These are phyloP conservation scores for Picochlorum sp. DNA, from an alignment of 139 green algal species.

Conservation along the genomic window DNA sequence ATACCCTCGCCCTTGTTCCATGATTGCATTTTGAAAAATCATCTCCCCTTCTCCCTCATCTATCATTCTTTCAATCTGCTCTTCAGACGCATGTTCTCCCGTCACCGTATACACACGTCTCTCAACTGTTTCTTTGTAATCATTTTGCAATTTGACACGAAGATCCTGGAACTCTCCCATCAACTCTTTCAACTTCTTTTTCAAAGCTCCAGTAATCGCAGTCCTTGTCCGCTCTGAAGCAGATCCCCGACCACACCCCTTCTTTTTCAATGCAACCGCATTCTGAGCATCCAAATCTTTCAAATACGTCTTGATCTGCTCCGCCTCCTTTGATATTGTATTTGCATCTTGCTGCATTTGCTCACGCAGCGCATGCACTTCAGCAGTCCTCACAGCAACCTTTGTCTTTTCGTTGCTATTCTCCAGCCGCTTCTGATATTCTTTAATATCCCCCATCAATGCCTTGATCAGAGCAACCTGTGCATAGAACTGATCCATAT, in stretches of 20 bases:
- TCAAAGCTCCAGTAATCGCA: slow-evolving; percentile 82
- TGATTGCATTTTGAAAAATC: slow-evolving; percentile 95
- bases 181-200: slow-evolving; percentile 91
- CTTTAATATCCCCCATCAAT: slow-evolving; percentile 33
- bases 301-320: slow-evolving; percentile 67
- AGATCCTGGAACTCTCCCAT: slow-evolving; percentile 91
- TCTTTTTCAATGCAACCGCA: slow-evolving; percentile 51
- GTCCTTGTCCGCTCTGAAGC: slow-evolving; percentile 81
- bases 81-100: slow-evolving; percentile 66
- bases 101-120: slow-evolving; percentile 82
- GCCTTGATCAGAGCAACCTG: slow-evolving; percentile 60
- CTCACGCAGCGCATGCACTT: slow-evolving; percentile 71
- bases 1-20: slow-evolving; percentile 68
- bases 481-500: slow-evolving; percentile 68
- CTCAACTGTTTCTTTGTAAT: slow-evolving; percentile 90
- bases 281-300: slow-evolving; percentile 80
- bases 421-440: slow-evolving; percentile 44
- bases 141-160: slow-evolving; percentile 34
- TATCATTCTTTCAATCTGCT: slow-evolving; percentile 83
- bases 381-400: slow-evolving; percentile 60
- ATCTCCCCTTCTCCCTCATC: slow-evolving; percentile 86
- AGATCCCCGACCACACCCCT: slow-evolving; percentile 55
- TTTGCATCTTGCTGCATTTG: slow-evolving; percentile 68
- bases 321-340: slow-evolving; percentile 39
- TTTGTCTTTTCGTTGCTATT: slow-evolving; percentile 68